Evolutionary conservation across 306 rosid genomes (phyloP).

Genomic region (Delonix regia): DNA sequence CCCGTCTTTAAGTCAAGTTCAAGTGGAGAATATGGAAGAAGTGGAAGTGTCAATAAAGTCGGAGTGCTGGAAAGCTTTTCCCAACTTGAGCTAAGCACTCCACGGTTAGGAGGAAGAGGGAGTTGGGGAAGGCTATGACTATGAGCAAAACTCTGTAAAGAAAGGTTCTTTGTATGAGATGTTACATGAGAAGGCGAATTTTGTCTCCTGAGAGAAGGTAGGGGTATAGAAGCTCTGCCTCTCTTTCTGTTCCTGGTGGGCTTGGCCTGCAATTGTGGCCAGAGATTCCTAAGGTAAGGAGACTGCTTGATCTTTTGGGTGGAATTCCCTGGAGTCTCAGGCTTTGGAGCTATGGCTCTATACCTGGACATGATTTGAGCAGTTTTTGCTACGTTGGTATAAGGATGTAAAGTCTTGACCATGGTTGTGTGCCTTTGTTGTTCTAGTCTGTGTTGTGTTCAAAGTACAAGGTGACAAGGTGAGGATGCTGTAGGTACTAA

Average conservation of each 20-base stretch:
- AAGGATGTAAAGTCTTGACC: constrained; percentile 81
- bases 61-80: constrained; percentile 14
- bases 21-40: constrained; percentile 43
- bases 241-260: constrained; percentile 90
- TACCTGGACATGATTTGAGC: constrained; percentile 94
- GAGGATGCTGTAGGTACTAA: neutral
- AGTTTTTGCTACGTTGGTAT: constrained; percentile 63
- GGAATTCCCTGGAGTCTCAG: constrained; percentile 55
- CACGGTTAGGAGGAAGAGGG: constrained; percentile 37
- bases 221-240: constrained; percentile 56
- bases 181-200: constrained; percentile 28
- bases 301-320: constrained; percentile 64
- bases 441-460: neutral
- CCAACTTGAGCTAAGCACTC: constrained; percentile 13
- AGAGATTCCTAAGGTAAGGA: constrained; percentile 70
- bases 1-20: constrained; percentile 28
- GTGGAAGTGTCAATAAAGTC: constrained; percentile 53
- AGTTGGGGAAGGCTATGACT: constrained; percentile 46
- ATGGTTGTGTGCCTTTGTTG: constrained; percentile 35
- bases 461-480: too few relatives aligned
- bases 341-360: constrained; percentile 94
- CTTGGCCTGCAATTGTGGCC: constrained; percentile 90
- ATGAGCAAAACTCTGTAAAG: constrained; percentile 52
- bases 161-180: neutral
- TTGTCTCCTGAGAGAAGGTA: constrained; percentile 58